Conservation (phyloP, 2,329 filamentous ascomycete species). For the Diaporthe vexans region DNA sequence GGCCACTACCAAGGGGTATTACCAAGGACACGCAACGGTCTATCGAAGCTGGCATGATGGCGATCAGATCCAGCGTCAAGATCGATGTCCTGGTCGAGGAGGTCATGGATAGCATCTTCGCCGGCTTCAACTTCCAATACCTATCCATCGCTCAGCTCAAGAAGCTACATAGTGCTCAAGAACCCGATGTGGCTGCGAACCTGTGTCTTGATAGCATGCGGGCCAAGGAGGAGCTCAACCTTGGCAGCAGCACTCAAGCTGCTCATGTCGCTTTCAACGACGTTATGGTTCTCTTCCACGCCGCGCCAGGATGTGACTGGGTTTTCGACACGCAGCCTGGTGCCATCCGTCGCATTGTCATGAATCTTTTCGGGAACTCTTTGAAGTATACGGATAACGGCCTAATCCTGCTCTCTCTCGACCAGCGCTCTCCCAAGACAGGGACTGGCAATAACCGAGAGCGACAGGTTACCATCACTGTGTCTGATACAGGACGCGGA, state of each 20-base stretch:
- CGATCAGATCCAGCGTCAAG: neutral
- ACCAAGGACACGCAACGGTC: neutral
- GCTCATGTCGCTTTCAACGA: too few species aligned
- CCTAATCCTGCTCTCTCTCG: neutral
- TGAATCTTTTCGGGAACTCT: neutral
- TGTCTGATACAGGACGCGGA: neutral
- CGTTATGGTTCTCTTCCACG: neutral
- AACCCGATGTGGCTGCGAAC: neutral
- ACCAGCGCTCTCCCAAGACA: neutral
- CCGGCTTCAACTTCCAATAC: neutral
- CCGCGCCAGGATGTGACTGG: neutral
- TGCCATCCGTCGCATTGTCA: neutral
- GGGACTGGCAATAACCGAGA: neutral
- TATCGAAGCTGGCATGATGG: neutral
- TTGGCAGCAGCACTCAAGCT: neutral
- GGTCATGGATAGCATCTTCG: neutral
- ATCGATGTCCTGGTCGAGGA: neutral
- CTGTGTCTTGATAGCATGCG: neutral
- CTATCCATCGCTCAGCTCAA: neutral
- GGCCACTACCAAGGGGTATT: too few species aligned
- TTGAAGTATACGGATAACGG: neutral
- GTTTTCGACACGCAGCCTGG: neutral
- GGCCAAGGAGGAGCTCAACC: neutral
- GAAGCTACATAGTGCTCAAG: too few species aligned
- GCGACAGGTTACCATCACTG: neutral